Conservation (phyloP, 1,284 basidiomycete genomes). For the Tilletia caries region DNA sequence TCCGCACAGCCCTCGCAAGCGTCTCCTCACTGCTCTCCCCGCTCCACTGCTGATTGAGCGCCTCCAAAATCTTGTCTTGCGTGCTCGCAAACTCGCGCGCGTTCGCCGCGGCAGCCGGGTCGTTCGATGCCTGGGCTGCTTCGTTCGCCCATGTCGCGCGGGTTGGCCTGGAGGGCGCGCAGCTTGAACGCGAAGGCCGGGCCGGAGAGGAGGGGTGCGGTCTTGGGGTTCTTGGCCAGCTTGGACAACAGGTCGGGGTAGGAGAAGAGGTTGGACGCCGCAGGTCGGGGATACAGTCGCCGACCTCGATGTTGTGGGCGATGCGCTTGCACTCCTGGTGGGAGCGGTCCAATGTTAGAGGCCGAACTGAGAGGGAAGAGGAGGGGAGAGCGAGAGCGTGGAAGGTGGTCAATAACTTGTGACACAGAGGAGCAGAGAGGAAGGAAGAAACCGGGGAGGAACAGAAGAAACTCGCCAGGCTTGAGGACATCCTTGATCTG, state of each 20-base stretch:
- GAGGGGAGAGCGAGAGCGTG: no score
- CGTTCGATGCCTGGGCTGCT: constrained; percentile 33
- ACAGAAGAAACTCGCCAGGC: constrained; percentile 79
- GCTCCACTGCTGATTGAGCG: constrained; percentile 73
- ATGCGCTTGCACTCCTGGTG: constrained; percentile 85
- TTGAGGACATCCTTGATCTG: constrained; percentile 88
- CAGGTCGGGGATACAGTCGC: constrained; percentile 95
- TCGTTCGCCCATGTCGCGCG: constrained; percentile 30
- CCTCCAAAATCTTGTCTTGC: constrained; percentile 66
- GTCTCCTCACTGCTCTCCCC: constrained; percentile 90
- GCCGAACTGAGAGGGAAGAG: constrained; percentile 67
- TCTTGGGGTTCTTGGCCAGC: constrained; percentile 80
- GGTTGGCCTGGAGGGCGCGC: constrained; percentile 54
- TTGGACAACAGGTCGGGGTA: constrained; percentile 81
- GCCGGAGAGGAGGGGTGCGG: constrained; percentile 76
- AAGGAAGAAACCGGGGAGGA: constrained; percentile 53
- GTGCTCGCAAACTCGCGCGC: constrained; percentile 40
- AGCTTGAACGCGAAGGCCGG: constrained; percentile 60
- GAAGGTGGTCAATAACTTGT: not conserved
- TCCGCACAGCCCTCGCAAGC: constrained; percentile 87
- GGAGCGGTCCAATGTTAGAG: constrained; percentile 92
- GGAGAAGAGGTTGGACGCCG: constrained; percentile 73
- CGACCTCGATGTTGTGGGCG: constrained; percentile 72
- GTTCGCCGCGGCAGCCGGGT: constrained; percentile 24
- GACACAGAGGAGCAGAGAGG: constrained; percentile 16